These are phyloP conservation scores for Sarocladium brachiariae DNA, from an alignment of 2,329 filamentous ascomycete species.

Conservation along the genomic window DNA sequence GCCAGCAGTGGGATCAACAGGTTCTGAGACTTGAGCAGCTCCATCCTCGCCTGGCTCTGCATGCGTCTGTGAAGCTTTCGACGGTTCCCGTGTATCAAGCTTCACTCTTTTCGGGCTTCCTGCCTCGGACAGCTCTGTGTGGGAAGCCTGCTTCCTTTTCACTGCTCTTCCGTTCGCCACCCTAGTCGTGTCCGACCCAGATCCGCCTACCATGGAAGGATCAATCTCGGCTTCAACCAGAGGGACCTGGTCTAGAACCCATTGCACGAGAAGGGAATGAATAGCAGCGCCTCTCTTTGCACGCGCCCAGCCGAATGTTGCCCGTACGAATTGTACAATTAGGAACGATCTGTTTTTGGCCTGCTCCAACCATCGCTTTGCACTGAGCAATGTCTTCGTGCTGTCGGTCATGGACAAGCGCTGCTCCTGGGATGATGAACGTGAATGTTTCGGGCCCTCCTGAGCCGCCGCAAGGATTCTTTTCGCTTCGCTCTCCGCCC, in stretches of 20 bases:
- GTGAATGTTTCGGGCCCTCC: constrained; percentile 7
- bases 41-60: too few species aligned
- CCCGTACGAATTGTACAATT: too few species aligned
- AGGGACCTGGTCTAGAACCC: constrained; percentile 22
- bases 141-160: too few species aligned
- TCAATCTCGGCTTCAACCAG: constrained; percentile 21
- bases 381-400: not conserved
- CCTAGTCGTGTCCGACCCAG: too few species aligned
- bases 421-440: constrained; percentile 7
- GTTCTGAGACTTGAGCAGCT: too few species aligned
- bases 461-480: constrained; percentile 8
- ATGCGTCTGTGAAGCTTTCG: too few species aligned
- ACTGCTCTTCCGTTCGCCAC: too few species aligned
- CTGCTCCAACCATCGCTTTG: not conserved
- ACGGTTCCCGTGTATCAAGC: too few species aligned
- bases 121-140: too few species aligned
- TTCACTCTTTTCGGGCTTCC: too few species aligned
- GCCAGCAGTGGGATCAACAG: too few species aligned
- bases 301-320: not conserved
- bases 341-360: too few species aligned
- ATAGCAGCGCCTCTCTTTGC: constrained; percentile 14
- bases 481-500: constrained; percentile 2
- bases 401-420: constrained; percentile 12
- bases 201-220: not conserved
- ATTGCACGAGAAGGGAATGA: constrained; percentile 17